Base-by-base conservation (phyloP, 2,329 filamentous ascomycete species). In the Ophioceras dolichostomum region DNA sequence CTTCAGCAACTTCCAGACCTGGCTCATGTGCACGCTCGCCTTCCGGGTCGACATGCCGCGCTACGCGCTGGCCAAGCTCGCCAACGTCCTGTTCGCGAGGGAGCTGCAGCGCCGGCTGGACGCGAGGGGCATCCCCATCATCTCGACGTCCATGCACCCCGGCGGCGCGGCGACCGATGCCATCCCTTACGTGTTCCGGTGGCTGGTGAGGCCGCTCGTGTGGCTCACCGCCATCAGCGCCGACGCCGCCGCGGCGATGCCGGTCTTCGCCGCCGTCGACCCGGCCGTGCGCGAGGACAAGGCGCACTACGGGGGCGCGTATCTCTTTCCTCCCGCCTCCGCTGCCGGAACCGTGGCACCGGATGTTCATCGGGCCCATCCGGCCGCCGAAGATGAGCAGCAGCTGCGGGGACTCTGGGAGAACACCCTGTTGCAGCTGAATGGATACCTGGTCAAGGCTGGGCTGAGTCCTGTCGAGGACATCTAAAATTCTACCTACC, bases 51-150 rank as follows among this genome's bases (percentile, higher is more conserved):
- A n/a, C n/a, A n/a, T 50, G 45, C 26, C 49, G 4, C 39, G 43
- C 10, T 54, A 50, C 21, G 45, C 34, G 37, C 34, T 49, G 16
- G 40, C 48, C 31, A 51, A 49, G 40, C 37, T 47, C 8, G 47
- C 48, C 26, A 44, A 43, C 10, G 19, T 42, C 19, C 30, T 51
- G 16, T 50, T 49, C 28, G 42, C 47, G 4, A 41, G 42, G 17
- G 45, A 49, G n/a, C 39, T 51, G 3, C 48, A 50, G 30, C 37
- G 41, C 5, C 38, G 39, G 5, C 29, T 50, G 16, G 45, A 48
- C 9, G 40, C 37, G 7, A 29, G 40, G 12, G 34, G 32, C 2
- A 16, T 45, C 1, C 41, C 43, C 13, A 43, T 50, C 19, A 18
- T 45, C 5, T 47, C 43, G 8, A 27, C 47, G 10, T 39, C 43